Percentiles rank a stretch among this genome's conserved stretches.
Conservation (phyloP, 1,284 basidiomycete species). For the Fomitopsis schrenkii region DNA sequence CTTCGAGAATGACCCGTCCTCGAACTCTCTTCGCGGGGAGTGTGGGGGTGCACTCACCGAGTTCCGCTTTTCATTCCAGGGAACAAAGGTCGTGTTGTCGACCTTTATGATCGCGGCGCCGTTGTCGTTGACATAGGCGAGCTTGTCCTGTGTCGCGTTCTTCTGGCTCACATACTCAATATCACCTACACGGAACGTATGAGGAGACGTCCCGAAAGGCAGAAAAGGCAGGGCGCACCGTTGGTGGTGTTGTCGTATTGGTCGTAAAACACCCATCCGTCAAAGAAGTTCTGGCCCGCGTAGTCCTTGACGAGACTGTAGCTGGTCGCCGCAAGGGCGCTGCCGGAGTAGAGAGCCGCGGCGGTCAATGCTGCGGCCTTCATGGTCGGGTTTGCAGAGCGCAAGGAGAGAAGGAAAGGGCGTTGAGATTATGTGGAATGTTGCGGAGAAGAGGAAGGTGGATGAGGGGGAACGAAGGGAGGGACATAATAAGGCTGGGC, state of each 20-base stretch:
- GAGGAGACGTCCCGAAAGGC: background rate
- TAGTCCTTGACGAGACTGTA: constrained; percentile 27
- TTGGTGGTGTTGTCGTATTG: constrained; percentile 47
- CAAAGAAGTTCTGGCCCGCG: constrained; percentile 42
- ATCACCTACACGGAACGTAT: constrained; percentile 34
- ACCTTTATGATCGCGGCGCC: constrained; percentile 57
- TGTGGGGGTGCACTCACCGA: constrained; percentile 32
- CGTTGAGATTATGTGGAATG: background rate
- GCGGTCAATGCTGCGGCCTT: background rate
- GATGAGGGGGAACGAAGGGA: background rate
- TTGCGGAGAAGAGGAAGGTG: background rate
- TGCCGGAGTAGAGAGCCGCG: background rate
- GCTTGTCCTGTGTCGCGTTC: constrained; percentile 39
- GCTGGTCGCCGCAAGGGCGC: background rate
- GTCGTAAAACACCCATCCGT: constrained; percentile 53
- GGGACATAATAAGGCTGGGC: background rate
- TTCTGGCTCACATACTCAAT: constrained; percentile 42
- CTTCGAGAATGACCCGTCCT: background rate
- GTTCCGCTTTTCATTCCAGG: constrained; percentile 50
- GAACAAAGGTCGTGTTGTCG: constrained; percentile 48
- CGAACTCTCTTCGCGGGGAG: background rate
- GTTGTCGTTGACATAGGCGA: constrained; percentile 50
- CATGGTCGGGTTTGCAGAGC: constrained; percentile 4
- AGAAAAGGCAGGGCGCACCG: constrained; percentile 6
- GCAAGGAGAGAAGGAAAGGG: background rate